These are phyloP conservation scores for Globisporangium parvum DNA, from an alignment of 352 stramenopile species.

Conservation along the genomic window DNA sequence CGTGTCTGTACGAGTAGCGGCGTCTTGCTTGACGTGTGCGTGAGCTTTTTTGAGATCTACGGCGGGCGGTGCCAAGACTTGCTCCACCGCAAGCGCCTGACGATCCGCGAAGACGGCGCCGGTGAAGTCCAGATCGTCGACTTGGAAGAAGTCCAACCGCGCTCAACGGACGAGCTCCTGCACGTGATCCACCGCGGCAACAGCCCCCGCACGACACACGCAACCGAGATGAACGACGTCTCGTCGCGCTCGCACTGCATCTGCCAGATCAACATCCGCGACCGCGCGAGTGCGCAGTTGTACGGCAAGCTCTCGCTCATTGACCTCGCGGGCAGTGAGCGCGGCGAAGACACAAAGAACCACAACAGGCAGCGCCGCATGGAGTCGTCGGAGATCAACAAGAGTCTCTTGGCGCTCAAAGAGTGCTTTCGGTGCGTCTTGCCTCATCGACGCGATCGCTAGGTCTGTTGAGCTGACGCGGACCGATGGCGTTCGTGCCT, in stretches of 20 bases:
- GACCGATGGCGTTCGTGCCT: neutral
- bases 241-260: constrained; percentile 94
- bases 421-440: constrained; percentile 89
- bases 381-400: constrained; percentile 98
- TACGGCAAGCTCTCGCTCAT: constrained; percentile 94
- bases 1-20: constrained; percentile 14
- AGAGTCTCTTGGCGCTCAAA: constrained; percentile 94
- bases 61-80: constrained; percentile 94
- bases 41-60: constrained; percentile 98
- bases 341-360: constrained; percentile 93
- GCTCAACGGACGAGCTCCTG: constrained; percentile 86
- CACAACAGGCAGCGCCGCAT: constrained; percentile 90
- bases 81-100: constrained; percentile 85
- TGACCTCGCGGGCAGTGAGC: constrained; percentile 94
- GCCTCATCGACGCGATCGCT: neutral
- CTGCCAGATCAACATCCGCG: constrained; percentile 89
- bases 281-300: constrained; percentile 34
- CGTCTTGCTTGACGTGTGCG: constrained; percentile 76
- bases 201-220: constrained; percentile 92
- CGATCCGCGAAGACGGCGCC: constrained; percentile 91
- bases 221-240: constrained; percentile 95
- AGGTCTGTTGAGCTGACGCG: neutral
- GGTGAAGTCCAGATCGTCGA: constrained; percentile 95
- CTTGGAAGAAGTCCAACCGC: constrained; percentile 89
- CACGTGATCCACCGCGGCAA: constrained; percentile 92